phyloP scores from a whole-genome alignment of 75 land plant genomes.

The Sequoiadendron giganteum region DNA sequence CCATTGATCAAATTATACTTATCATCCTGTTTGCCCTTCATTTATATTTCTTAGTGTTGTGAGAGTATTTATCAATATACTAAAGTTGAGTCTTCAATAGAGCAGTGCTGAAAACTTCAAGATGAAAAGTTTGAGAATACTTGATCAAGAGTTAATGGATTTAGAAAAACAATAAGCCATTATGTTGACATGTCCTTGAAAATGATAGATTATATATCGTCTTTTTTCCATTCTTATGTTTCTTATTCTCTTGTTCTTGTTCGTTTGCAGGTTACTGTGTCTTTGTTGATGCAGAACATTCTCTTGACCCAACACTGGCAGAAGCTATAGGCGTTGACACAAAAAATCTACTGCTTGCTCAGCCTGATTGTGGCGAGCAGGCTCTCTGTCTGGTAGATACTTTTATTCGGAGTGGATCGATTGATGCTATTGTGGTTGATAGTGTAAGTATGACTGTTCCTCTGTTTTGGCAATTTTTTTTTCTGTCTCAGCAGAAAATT shows the following conservation, averaged over 20 bases:
- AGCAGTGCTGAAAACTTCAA: background rate
- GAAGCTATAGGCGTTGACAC: constrained; percentile 83
- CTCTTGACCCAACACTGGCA: constrained; percentile 87
- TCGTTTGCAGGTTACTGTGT: constrained; percentile 66
- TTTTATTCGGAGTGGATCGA: constrained; percentile 79
- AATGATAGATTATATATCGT: background rate
- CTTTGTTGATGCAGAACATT: constrained; percentile 97
- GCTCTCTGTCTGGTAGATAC: constrained; percentile 89
- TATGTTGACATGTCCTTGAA: background rate
- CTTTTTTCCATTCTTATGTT: background rate
- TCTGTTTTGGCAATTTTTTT: background rate
- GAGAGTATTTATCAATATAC: background rate
- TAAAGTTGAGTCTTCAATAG: background rate
- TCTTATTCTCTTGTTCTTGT: background rate
- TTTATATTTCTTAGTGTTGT: background rate
- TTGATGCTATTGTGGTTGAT: constrained; percentile 92
- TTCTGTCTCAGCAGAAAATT: background rate
- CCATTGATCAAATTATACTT: background rate
- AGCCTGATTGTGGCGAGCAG: constrained; percentile 93
- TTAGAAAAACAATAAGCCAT: background rate
- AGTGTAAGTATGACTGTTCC: constrained; percentile 51
- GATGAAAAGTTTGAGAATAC: background rate
- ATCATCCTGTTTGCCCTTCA: background rate
- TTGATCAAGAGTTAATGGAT: background rate
- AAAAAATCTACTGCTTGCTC: constrained; percentile 71